Base-by-base conservation (phyloP, 2,329 filamentous ascomycete genomes). In the Ophiostoma piceae region DNA sequence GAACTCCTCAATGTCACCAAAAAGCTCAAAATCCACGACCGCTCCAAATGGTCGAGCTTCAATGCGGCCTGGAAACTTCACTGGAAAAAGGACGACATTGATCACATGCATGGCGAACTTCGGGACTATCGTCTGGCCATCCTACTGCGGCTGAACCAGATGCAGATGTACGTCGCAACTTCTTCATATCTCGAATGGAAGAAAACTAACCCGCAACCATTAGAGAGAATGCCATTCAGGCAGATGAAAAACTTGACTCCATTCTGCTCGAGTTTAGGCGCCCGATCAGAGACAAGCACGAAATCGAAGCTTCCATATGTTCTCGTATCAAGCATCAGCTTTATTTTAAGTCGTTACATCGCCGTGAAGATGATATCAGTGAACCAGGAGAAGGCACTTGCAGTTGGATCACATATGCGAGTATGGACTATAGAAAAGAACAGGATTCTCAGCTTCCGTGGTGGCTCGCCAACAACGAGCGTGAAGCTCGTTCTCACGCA, bases 41-140 rank as follows among this genome's bases (percentile, higher is more conserved):
- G 11, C 11, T 16, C 57, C 26, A 62, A 62, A 35, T 62, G 57
- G 57, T 62, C 57, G 26, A 62, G 57, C 26, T 62, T 62, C 26
- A 62, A 62, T 19, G 22, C 26, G 22, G 57, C 57, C 26, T 62
- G 57, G 57, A 62, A 62, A 16, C 2, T 1, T 1, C 57, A 16
- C 9, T 62, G 57, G 57, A 62, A 62, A 32, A 62, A 62, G 6
- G 57, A 62, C 26, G 57, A 62, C 26, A 62, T 62, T 16, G 57
- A 62, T 8, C 26, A 32, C 11, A 19, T 62, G 57, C 57, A 62
- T 32, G 14, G 26, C 57, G 11, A 62, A 14, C 26, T 62, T 29
- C 26, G 57, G 11, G 57, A 62, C 26, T 62, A 62, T 16, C 57
- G 57, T 32, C 26, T 62, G 5, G 26, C 57, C 26, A 62, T 62